Evolutionary conservation across 2,329 filamentous ascomycete species (phyloP).

Genomic region (Chaetomium sp.): DNA sequence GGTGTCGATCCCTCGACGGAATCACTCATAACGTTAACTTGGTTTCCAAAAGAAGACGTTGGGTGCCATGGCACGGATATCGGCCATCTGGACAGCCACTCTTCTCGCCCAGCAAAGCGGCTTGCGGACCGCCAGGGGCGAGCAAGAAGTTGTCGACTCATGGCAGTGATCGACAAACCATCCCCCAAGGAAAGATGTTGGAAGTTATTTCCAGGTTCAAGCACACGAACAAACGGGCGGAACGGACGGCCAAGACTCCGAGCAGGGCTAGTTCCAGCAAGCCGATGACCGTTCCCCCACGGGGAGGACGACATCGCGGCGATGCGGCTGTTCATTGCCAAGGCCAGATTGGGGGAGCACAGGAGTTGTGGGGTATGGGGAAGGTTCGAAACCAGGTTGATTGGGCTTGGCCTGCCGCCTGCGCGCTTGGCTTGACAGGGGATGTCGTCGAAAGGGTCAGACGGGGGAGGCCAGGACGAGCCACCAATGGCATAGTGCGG

Average conservation of each 20-base stretch:
- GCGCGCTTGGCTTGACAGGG: neutral
- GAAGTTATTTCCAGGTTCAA: neutral
- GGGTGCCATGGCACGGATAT: neutral
- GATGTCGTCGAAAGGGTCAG: neutral
- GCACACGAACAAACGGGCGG: neutral
- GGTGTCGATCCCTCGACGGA: no score
- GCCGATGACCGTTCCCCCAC: neutral
- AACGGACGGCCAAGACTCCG: conserved; percentile 4
- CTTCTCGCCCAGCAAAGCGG: neutral
- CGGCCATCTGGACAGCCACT: neutral
- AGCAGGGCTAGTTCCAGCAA: neutral
- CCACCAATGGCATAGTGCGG: conserved; percentile 4
- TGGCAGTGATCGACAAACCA: neutral
- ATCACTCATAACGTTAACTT: no score
- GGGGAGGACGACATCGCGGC: neutral
- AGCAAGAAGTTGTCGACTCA: neutral
- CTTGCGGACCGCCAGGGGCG: neutral
- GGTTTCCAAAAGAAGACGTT: neutral
- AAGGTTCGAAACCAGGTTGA: neutral
- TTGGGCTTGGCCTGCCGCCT: neutral
- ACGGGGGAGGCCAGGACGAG: neutral
- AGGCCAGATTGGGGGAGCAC: neutral
- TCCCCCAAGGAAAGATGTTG: neutral
- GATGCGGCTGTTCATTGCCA: conserved; percentile 1
- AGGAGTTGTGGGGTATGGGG: neutral